Base-by-base conservation (phyloP, 768 basidiomycete species). In the Grammothele lineata region DNA sequence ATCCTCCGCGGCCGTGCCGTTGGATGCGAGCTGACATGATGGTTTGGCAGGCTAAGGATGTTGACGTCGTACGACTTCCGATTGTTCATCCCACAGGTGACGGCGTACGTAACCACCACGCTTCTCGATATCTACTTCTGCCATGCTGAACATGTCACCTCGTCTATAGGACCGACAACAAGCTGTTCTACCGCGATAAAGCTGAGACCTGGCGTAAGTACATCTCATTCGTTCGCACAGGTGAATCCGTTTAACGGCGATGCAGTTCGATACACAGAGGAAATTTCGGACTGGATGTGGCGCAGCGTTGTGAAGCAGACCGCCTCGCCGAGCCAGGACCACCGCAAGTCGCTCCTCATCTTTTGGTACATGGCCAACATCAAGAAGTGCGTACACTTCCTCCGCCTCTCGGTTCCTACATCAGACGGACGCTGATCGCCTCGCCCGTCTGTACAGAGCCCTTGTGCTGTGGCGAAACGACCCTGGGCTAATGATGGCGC, bases 311-410 rank as follows among this genome's bases (percentile, higher is more conserved):
- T n/a, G n/a, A n/a, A n/a, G n/a, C n/a, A n/a, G n/a, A n/a, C n/a
- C n/a, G n/a, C n/a, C n/a, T n/a, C 21, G 37, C 42, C 22, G 1
- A 17, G 7, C 6, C 19, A 35, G 42, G 42, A 53, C 35, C 47
- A 53, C 22, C 51, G 51, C 38, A 53, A 53, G 39, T 47, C 46
- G n/a, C 33, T 53, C 38, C 35, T 47, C 37, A 40, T 53, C 27
- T 53, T 36, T 26, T 53, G 46, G 46, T 41, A 21, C 43, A 37
- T 53, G 25, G 34, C 51, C 24, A 47, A 38, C 8, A 40, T 53
- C 35, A 43, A 36, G 21, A 53, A 40, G 51, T 53, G 45, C 30
- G 37, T 26, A 18, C 40, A 3, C 22, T 37, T 23, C 10, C 27
- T 23, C 9, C 36, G 18, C 23, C 3, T 11, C 22, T 17, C 6